Evolutionary conservation across 2,329 filamentous ascomycete genomes (phyloP), one percentile per base, ranked within the genome.

Genomic region (Cladophialophora immunda): DNA sequence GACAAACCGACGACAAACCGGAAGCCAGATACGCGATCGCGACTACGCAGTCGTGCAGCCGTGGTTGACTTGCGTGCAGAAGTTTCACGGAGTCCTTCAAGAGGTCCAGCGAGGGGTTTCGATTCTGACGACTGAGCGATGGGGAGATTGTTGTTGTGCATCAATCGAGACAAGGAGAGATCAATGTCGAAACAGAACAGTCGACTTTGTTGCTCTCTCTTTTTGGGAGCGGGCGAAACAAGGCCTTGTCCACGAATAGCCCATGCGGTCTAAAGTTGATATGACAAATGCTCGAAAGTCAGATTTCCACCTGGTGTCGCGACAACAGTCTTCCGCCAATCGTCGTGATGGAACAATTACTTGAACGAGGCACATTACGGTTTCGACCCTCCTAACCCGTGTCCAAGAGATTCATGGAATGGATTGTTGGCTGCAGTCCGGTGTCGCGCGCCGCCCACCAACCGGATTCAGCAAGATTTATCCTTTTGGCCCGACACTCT

Each of bases 31-130:
- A 53, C 60, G 15, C 54, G 36, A n/a, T 65, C 67, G 9, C 29
- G 61, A 52, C 34, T 69, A 19, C 56, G 64, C 7, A 67, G 34
- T 50, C 58, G 57, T 56, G 56, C 67, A 22, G 60, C 59, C 29
- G 45, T 67, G 13, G 29, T 17, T 13, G 38, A 67, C 32, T 56
- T 69, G 22, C 53, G 64, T 17, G 61, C 61, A 47, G 38, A 66
- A 38, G 29, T 38, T 29, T 65, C 64, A 0, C 57, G 58, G 19
- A 69, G 64, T 50, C 62, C 64, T 11, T 67, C 67, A 15, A 61
- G 58, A 32, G 61, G 38, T 15, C 55, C 67, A 13, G 56, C 52
- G 7, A 38, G 58, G 19, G 45, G 32, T 8, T 36, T 53, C 15
- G 58, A 58, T 15, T n/a, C 55, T 9, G 45, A 60, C 50, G 62